Conservation (phyloP, 2,329 filamentous ascomycete species). For the Diaporthe nobilis region DNA sequence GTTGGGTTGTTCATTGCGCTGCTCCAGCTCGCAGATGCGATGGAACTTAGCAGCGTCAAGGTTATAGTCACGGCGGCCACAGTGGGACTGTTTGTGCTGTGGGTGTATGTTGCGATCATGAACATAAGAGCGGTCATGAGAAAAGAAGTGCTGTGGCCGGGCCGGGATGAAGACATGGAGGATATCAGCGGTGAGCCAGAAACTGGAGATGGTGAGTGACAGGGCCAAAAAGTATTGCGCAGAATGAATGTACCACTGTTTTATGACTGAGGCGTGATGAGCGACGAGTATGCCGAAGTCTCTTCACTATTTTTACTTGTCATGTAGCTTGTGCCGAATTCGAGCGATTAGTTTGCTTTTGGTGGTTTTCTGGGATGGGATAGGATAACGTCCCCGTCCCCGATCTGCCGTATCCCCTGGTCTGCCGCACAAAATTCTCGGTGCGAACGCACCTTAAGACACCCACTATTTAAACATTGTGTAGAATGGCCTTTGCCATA, state of each 20-base stretch:
- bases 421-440: no score
- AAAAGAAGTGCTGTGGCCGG: constrained; percentile 2
- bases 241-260: neutral
- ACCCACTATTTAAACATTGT: no score
- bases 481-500: no score
- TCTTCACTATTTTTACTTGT: no score
- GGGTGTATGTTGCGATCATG: constrained; percentile 8
- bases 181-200: neutral
- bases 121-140: neutral
- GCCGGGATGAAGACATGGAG: constrained; percentile 2
- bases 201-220: neutral
- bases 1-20: constrained; percentile 61
- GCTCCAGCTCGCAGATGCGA: constrained; percentile 14
- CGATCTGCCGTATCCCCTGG: no score
- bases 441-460: no score
- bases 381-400: no score
- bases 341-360: no score
- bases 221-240: no score
- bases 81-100: neutral
- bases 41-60: neutral
- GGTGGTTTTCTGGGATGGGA: no score
- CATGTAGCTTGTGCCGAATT: no score
- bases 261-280: neutral
- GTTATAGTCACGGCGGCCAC: constrained; percentile 8
- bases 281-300: neutral